Evolutionary conservation across 2,329 filamentous ascomycete genomes (phyloP).

Genomic region (Paraphaeosphaeria minitans): DNA sequence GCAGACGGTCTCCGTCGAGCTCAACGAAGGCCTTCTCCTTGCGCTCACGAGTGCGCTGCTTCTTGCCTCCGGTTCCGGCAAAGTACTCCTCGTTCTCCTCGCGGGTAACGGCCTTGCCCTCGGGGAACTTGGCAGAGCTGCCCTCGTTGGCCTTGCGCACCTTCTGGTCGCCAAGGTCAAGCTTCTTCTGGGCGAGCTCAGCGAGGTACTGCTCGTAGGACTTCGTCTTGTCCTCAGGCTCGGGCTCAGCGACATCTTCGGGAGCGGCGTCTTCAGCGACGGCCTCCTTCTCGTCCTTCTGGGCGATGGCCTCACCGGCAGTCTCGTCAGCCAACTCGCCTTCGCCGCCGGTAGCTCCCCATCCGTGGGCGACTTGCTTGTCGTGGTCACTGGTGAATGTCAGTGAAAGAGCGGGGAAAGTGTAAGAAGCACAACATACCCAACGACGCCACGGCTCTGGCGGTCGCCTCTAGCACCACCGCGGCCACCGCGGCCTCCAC

Average conservation of each 20-base stretch:
- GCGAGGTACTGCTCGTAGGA: constrained; percentile 89
- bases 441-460: constrained; percentile 65
- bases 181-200: constrained; percentile 76
- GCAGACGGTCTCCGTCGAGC: constrained; percentile 73
- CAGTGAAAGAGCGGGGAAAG: constrained; percentile 14
- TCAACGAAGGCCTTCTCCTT: constrained; percentile 90
- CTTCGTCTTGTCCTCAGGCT: constrained; percentile 85
- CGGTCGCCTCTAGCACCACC: constrained; percentile 61
- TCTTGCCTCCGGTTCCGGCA: constrained; percentile 74
- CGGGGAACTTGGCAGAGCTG: constrained; percentile 91
- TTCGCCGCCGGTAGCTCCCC: constrained; percentile 81
- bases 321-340: constrained; percentile 91
- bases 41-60: constrained; percentile 81
- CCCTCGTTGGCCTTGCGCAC: constrained; percentile 94
- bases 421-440: constrained; percentile 51
- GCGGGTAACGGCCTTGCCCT: constrained; percentile 70
- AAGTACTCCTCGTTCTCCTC: constrained; percentile 75
- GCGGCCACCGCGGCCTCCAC: constrained; percentile 53
- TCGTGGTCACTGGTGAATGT: constrained; percentile 68
- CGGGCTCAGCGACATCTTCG: constrained; percentile 49
- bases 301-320: constrained; percentile 86
- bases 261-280: constrained; percentile 50
- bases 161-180: constrained; percentile 69
- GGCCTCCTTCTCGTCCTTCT: constrained; percentile 77
- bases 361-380: constrained; percentile 87